phyloP scores from a whole-genome alignment of 192 early-diverging fungal species.

The Backusella mclennaniae region DNA sequence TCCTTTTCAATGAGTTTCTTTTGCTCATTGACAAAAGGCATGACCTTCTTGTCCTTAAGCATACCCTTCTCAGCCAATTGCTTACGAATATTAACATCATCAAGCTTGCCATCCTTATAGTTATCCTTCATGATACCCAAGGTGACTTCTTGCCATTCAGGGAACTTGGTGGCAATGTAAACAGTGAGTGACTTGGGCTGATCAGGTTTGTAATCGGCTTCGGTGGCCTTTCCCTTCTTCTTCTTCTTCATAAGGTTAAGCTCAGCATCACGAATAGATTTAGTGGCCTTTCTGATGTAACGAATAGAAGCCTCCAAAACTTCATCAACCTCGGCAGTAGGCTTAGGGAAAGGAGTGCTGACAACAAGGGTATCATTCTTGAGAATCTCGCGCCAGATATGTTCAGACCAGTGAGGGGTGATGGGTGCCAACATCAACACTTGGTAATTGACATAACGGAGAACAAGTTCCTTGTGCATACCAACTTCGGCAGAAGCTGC shows the following conservation, averaged over 20 bases:
- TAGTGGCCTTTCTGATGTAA: conserved; percentile 76
- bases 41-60: conserved; percentile 93
- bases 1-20: conserved; percentile 68
- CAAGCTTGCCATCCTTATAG: conserved; percentile 60
- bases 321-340: conserved; percentile 61
- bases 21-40: conserved; percentile 88
- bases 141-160: conserved; percentile 89
- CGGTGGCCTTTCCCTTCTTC: conserved; percentile 64
- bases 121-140: conserved; percentile 54
- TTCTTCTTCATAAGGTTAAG: conserved; percentile 70
- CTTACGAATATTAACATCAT: conserved; percentile 72
- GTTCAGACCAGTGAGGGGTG: conserved; percentile 92
- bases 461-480: conserved; percentile 86
- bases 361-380: conserved; percentile 64
- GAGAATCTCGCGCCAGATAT: conserved; percentile 82
- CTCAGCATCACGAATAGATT: conserved; percentile 81
- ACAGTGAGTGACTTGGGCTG: conserved; percentile 74
- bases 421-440: conserved; percentile 85
- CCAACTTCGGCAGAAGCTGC: conserved; percentile 60
- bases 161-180: conserved; percentile 80
- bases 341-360: conserved; percentile 59
- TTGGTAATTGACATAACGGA: conserved; percentile 82
- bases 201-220: conserved; percentile 53
- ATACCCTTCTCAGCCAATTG: conserved; percentile 66
- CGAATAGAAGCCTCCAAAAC: conserved; percentile 68